Conservation (phyloP, 108 stramenopile genomes). For the Nitzschia palea region DNA sequence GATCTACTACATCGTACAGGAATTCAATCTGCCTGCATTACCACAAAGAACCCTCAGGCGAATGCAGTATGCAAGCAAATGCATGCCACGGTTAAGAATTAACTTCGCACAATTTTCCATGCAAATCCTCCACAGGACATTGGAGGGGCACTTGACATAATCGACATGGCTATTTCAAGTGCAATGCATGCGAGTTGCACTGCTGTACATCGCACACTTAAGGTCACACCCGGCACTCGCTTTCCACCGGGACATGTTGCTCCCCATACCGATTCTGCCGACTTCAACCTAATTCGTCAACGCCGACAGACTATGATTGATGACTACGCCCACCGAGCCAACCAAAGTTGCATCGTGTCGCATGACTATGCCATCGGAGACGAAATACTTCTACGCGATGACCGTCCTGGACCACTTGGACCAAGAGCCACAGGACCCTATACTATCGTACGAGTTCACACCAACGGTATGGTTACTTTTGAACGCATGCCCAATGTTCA, state of each 20-base stretch:
- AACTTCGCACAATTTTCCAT: slow-evolving; percentile 15
- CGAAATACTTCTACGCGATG: slow-evolving; percentile 8
- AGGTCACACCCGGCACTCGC: slow-evolving; percentile 33
- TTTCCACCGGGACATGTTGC: slow-evolving; percentile 45
- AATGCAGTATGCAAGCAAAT: slow-evolving; percentile 40
- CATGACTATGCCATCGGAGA: slow-evolving; percentile 9
- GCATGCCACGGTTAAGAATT: slow-evolving; percentile 35
- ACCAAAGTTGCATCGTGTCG: background rate
- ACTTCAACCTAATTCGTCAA: background rate
- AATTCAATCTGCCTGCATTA: slow-evolving; percentile 17
- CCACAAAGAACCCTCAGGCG: slow-evolving; percentile 36
- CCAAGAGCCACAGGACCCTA: slow-evolving; percentile 29
- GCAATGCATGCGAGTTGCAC: slow-evolving; percentile 26
- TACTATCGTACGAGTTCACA: slow-evolving; percentile 19
- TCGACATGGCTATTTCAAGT: slow-evolving; percentile 18
- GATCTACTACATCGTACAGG: background rate
- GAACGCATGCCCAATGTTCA: background rate
- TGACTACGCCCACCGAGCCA: background rate
- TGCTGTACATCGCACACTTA: slow-evolving; percentile 11
- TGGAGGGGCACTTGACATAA: slow-evolving; percentile 9
- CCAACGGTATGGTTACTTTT: slow-evolving; percentile 40
- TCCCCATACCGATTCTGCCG: slow-evolving; percentile 26
- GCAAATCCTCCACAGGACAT: slow-evolving; percentile 19
- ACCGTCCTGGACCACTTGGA: slow-evolving; percentile 28
- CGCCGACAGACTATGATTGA: background rate